A percentile compares a stretch with the other conserved stretches of the same genome.
Evolutionary conservation across 2,329 filamentous ascomycete genomes (phyloP).

Genomic region (Cordyceps cateniannulata): DNA sequence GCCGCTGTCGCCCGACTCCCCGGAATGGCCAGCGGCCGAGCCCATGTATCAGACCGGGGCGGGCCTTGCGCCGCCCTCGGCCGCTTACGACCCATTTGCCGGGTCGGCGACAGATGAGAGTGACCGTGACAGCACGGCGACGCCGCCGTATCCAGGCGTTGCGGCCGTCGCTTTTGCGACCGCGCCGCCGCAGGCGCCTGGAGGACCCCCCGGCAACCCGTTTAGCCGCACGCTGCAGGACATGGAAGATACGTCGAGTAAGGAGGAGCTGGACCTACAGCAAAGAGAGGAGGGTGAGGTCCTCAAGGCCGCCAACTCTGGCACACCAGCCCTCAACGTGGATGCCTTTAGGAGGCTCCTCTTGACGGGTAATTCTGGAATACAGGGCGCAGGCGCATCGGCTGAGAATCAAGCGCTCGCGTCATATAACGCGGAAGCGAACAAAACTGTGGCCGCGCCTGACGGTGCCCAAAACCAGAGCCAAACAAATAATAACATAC

Average conservation of each 20-base stretch:
- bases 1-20: slow-evolving; percentile 51
- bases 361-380: slow-evolving; percentile 60
- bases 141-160: slow-evolving; percentile 19
- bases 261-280: slow-evolving; percentile 25
- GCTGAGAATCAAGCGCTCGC: not conserved
- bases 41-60: slow-evolving; percentile 15
- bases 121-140: slow-evolving; percentile 22
- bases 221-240: slow-evolving; percentile 52
- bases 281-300: slow-evolving; percentile 24
- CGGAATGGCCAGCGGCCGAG: slow-evolving; percentile 24
- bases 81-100: slow-evolving; percentile 28
- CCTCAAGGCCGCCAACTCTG: slow-evolving; percentile 26
- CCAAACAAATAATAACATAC: not conserved
- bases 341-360: slow-evolving; percentile 71
- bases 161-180: not conserved
- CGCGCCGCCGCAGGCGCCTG: not conserved
- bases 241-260: slow-evolving; percentile 30
- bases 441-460: not conserved
- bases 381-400: slow-evolving; percentile 6
- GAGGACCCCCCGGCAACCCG: slow-evolving; percentile 29
- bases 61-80: slow-evolving; percentile 19
- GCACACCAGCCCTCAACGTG: slow-evolving; percentile 57
- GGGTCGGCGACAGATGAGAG: slow-evolving; percentile 23
- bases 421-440: not conserved
- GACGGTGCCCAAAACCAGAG: not conserved